phyloP scores from a whole-genome alignment of 306 rosid genomes.

The Glycine latifolia region DNA sequence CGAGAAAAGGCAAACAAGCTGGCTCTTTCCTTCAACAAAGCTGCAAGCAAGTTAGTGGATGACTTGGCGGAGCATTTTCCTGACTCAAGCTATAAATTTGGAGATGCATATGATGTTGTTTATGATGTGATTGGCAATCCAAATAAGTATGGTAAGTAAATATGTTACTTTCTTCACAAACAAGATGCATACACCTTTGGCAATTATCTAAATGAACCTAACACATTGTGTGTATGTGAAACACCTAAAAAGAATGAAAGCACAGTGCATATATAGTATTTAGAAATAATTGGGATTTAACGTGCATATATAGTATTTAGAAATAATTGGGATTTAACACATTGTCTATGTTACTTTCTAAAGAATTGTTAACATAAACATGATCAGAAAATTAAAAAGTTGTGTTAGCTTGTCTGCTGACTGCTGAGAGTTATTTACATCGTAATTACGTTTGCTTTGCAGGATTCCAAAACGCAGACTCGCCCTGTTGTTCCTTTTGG shows the following conservation, averaged over 20 bases:
- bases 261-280: not conserved
- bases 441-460: slow-evolving; percentile 27
- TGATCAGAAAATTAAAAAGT: not conserved
- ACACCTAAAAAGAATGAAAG: slow-evolving; percentile 2
- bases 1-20: slow-evolving; percentile 70
- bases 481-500: slow-evolving; percentile 93
- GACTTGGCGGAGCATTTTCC: slow-evolving; percentile 67
- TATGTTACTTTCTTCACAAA: not conserved
- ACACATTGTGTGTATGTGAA: not conserved
- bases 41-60: slow-evolving; percentile 55
- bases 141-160: slow-evolving; percentile 63
- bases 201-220: slow-evolving; percentile 1
- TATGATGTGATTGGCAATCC: slow-evolving; percentile 76
- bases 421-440: not conserved
- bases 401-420: not conserved
- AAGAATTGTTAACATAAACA: not conserved
- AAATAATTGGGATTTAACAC: slow-evolving; percentile 4
- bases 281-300: not conserved
- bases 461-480: slow-evolving; percentile 81
- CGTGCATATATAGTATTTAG: not conserved
- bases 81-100: slow-evolving; percentile 71
- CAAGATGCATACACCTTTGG: not conserved
- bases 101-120: slow-evolving; percentile 88
- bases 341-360: not conserved
- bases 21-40: slow-evolving; percentile 83